Conservation (phyloP, 352 stramenopile genomes). For the Phytophthora pinifolia region DNA sequence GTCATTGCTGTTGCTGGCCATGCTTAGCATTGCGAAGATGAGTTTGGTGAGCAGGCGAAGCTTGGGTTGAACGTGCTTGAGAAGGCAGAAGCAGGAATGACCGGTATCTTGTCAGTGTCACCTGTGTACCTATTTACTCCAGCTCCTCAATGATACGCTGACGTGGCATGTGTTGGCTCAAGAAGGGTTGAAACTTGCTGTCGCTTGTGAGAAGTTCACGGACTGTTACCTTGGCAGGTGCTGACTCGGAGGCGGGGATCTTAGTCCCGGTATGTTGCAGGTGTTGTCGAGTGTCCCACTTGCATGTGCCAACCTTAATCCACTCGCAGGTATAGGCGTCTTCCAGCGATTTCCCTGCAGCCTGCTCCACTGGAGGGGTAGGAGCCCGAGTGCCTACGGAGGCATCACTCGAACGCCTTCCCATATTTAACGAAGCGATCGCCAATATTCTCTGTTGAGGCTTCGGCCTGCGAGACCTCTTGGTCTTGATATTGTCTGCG, state of each 20-base stretch:
- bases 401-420: not conserved
- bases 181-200: conserved; percentile 31
- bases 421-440: not conserved
- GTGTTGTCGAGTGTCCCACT: conserved; percentile 23
- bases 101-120: conserved; percentile 4
- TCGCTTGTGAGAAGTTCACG: conserved; percentile 36
- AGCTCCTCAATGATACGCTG: conserved; percentile 38
- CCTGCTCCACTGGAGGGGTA: conserved; percentile 5
- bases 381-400: conserved; percentile 12
- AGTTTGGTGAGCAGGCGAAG: conserved; percentile 1
- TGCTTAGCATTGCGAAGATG: conserved; percentile 10
- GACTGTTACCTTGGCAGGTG: conserved; percentile 14
- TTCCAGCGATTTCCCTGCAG: conserved; percentile 5
- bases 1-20: conserved; percentile 25
- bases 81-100: conserved; percentile 16
- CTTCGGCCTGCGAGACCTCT: conserved; percentile 1
- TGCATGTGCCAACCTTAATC: conserved; percentile 24
- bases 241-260: conserved; percentile 3
- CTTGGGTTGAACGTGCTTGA: conserved; percentile 13
- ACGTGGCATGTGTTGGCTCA: conserved; percentile 14
- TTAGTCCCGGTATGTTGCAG: conserved; percentile 2
- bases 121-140: conserved; percentile 22
- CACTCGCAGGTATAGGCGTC: conserved; percentile 13
- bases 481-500: not conserved
- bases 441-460: conserved; percentile 8